Conservation (phyloP, 345 rosid species). For the Erodium maritimum region DNA sequence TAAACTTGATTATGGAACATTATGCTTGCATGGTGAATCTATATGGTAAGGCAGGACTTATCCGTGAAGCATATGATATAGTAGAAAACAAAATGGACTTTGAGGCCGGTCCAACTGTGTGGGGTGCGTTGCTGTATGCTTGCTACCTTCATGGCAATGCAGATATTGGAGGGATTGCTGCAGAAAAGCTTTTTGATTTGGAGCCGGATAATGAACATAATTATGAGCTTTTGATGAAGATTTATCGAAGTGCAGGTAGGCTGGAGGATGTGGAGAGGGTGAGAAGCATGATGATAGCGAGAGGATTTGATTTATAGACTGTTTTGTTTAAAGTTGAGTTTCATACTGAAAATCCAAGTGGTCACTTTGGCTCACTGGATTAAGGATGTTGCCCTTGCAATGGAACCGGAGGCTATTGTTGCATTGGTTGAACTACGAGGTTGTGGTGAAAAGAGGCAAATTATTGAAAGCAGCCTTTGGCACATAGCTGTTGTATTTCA, state of each 20-base stretch:
- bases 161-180: constrained; percentile 60
- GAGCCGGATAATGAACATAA: constrained; percentile 79
- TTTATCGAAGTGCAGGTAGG: constrained; percentile 39
- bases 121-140: constrained; percentile 81
- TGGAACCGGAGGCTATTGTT: no score
- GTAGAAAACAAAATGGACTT: constrained; percentile 43
- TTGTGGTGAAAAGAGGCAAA: no score
- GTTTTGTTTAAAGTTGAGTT: not conserved
- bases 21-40: constrained; percentile 81
- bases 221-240: constrained; percentile 57
- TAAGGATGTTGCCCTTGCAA: no score
- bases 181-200: constrained; percentile 55
- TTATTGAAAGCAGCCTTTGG: no score
- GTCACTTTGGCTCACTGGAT: no score
- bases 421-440: no score
- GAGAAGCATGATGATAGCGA: constrained; percentile 48
- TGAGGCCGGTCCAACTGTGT: constrained; percentile 70
- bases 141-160: constrained; percentile 52
- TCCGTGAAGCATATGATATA: constrained; percentile 45
- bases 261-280: constrained; percentile 46
- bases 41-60: constrained; percentile 60
- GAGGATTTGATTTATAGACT: constrained; percentile 36
- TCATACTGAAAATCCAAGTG: no score
- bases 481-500: no score
- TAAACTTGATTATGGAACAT: constrained; percentile 53